A percentile compares a stretch with the other conserved stretches of the same genome.
phyloP scores from a whole-genome alignment of 129 eudicot genomes.

The Flaveria robusta region DNA sequence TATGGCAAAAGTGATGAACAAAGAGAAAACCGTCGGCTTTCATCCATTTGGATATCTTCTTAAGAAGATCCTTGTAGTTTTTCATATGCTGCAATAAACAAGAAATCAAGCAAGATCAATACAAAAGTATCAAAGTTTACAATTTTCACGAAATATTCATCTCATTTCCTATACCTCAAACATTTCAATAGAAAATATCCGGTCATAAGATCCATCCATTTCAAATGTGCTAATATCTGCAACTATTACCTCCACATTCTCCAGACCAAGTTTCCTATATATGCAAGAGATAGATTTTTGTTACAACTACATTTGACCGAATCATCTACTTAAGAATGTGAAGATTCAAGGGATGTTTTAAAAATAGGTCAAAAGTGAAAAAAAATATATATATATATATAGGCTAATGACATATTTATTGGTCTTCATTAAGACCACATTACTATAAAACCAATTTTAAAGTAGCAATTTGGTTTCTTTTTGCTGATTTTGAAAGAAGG shows the following conservation, averaged over 20 bases:
- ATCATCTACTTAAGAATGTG: not conserved
- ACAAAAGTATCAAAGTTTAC: conserved; percentile 3
- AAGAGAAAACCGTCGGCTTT: conserved; percentile 68
- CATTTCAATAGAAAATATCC: conserved; percentile 97
- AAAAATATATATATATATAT: not conserved
- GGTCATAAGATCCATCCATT: conserved; percentile 90
- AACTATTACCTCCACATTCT: conserved; percentile 79
- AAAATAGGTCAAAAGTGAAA: not conserved
- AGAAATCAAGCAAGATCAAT: conserved; percentile 18
- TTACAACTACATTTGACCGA: not conserved
- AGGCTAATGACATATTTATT: not conserved
- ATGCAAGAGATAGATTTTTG: not conserved
- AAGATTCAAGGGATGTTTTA: not conserved
- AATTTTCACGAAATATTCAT: not conserved
- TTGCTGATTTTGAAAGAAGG: not conserved
- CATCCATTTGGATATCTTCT: conserved; percentile 94
- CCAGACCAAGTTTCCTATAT: conserved; percentile 63
- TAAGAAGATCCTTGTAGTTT: conserved; percentile 80
- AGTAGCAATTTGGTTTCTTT: not conserved
- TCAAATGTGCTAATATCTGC: conserved; percentile 93
- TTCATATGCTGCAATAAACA: conserved; percentile 81
- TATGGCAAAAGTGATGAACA: conserved; percentile 95
- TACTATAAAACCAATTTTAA: not conserved
- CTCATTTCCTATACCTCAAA: conserved; percentile 68
- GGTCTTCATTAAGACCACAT: not conserved